Percentiles rank a stretch among this genome's conserved stretches.
phyloP scores from a whole-genome alignment of 2,329 filamentous ascomycete genomes.

The Xylaria arbuscula region DNA sequence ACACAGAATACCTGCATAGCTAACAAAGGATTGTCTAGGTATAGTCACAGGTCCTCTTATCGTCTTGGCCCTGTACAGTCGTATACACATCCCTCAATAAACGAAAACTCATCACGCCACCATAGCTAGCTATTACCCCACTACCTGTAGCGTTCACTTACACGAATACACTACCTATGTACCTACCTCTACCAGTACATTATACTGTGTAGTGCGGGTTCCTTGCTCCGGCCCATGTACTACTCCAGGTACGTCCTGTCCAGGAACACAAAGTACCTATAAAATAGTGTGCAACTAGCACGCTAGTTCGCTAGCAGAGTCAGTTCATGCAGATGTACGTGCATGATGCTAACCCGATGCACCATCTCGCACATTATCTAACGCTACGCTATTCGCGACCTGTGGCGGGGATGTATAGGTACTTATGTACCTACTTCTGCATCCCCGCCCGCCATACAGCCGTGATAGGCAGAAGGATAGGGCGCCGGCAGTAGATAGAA shows the following conservation, averaged over 20 bases:
- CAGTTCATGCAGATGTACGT: constrained; percentile 28
- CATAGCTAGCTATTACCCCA: not conserved
- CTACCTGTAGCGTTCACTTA: no score
- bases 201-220: not conserved
- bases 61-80: no score
- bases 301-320: not conserved
- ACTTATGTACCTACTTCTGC: no score
- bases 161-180: no score
- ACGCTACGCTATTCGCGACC: not conserved
- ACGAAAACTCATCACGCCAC: no score
- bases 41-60: no score
- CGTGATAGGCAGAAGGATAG: not conserved
- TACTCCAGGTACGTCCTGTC: not conserved
- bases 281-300: not conserved
- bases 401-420: no score
- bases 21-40: no score
- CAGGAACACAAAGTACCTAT: not conserved
- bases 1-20: no score
- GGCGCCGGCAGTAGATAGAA: not conserved
- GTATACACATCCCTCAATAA: no score
- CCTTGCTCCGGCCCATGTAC: not conserved
- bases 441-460: not conserved
- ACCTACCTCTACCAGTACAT: not conserved
- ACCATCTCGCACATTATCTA: constrained; percentile 22
- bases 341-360: constrained; percentile 19